Evolutionary conservation across 352 stramenopile species (phyloP).

Genomic region (Globisporangium solare): DNA sequence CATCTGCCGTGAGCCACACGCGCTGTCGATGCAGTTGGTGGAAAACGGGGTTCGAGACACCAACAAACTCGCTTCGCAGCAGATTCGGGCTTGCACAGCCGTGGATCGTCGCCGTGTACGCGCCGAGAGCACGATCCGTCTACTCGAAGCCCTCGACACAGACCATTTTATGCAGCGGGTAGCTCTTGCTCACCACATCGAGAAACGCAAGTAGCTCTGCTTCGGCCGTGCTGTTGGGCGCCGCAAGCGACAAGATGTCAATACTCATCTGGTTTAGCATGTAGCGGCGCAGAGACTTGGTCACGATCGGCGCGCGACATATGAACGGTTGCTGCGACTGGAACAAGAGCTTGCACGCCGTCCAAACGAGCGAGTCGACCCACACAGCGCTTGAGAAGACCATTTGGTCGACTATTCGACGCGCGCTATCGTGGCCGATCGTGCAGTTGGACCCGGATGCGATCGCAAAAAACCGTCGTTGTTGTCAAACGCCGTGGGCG

Average conservation of each 20-base stretch:
- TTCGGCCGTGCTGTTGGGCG: slow-evolving; percentile 12
- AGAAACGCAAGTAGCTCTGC: slow-evolving; percentile 21
- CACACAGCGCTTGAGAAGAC: slow-evolving; percentile 18
- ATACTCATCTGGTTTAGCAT: slow-evolving; percentile 4
- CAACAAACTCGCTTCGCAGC: slow-evolving; percentile 16
- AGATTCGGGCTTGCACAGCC: slow-evolving; percentile 24
- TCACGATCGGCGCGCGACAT: slow-evolving; percentile 20
- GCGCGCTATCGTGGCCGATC: slow-evolving; percentile 4
- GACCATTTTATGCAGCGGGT: slow-evolving; percentile 17
- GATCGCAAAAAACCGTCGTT: slow-evolving; percentile 20
- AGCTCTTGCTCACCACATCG: slow-evolving; percentile 19
- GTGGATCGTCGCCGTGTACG: slow-evolving; percentile 13
- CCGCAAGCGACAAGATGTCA: slow-evolving; percentile 6
- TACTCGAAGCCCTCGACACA: slow-evolving; percentile 23
- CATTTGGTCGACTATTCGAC: slow-evolving; percentile 10
- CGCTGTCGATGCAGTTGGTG: slow-evolving; percentile 12
- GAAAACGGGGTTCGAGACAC: slow-evolving; percentile 15
- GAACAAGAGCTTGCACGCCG: slow-evolving; percentile 18
- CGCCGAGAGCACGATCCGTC: slow-evolving; percentile 6
- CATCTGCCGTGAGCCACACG: slow-evolving; percentile 21
- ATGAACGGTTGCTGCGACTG: slow-evolving; percentile 20
- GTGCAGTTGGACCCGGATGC: slow-evolving; percentile 16
- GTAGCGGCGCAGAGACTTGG: slow-evolving; percentile 19
- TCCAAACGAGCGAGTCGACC: slow-evolving; percentile 25
- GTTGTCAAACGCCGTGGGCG: slow-evolving; percentile 14